These are phyloP conservation scores for Pleurotus salmoneostramineus DNA, from an alignment of 768 basidiomycete species.

Conservation along the genomic window DNA sequence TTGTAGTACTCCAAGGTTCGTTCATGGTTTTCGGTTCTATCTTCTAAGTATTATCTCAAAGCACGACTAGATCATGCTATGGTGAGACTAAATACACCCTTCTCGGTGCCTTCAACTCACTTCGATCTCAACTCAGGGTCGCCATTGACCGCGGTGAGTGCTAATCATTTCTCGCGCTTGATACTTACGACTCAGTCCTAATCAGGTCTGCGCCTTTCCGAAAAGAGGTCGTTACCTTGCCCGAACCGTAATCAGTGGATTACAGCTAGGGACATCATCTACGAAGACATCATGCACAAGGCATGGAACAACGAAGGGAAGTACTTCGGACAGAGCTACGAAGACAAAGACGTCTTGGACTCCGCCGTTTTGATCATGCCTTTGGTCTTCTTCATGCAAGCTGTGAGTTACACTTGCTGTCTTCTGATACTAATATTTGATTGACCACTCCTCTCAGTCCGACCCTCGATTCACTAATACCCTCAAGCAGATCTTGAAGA, in stretches of 20 bases:
- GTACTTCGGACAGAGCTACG: conserved; percentile 88
- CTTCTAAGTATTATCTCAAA: too few species aligned
- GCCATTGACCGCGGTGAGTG: conserved; percentile 81
- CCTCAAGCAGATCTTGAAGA: conserved; percentile 76
- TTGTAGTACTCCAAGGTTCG: conserved; percentile 75
- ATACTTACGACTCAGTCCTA: background rate
- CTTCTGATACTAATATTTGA: background rate
- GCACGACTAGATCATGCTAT: conserved; percentile 72
- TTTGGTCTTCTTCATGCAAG: conserved; percentile 86
- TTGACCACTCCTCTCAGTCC: conserved; percentile 36
- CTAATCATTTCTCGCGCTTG: background rate
- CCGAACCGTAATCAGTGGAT: conserved; percentile 71
- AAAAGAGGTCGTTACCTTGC: conserved; percentile 91
- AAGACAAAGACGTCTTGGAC: conserved; percentile 78
- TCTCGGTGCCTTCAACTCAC: background rate
- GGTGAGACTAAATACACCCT: conserved; percentile 36
- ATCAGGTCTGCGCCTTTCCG: conserved; percentile 79
- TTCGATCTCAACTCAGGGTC: conserved; percentile 52
- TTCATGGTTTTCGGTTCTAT: background rate
- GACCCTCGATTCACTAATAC: conserved; percentile 90
- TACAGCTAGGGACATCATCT: conserved; percentile 72
- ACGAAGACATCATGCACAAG: conserved; percentile 90
- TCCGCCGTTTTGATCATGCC: conserved; percentile 92
- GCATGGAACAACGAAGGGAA: conserved; percentile 74
- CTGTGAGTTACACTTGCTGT: conserved; percentile 38